phyloP scores from a whole-genome alignment of 23 red algal species.

The Gracilaria domingensis region DNA sequence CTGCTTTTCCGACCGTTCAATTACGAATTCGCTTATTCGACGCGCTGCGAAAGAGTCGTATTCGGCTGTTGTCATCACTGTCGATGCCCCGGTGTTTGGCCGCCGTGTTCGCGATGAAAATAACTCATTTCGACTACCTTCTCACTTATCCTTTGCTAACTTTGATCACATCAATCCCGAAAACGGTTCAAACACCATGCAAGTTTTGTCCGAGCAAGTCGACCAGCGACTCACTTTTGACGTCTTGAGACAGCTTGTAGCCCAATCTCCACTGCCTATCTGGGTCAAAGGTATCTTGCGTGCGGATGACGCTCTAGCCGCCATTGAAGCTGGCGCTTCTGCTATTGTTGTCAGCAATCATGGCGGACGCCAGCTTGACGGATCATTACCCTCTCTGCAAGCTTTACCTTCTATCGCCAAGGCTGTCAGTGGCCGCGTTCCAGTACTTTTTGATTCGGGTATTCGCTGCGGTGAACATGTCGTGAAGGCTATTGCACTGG shows the following conservation, averaged over 20 bases:
- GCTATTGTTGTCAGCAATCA: slow-evolving; percentile 90
- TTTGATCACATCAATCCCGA: slow-evolving; percentile 37
- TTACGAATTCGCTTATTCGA: slow-evolving; percentile 65
- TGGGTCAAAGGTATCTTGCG: slow-evolving; percentile 86
- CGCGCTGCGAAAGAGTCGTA: slow-evolving; percentile 72
- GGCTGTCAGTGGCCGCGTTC: slow-evolving; percentile 63
- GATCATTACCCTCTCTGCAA: slow-evolving; percentile 60
- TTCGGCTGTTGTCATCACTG: slow-evolving; percentile 81
- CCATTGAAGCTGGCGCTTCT: slow-evolving; percentile 67
- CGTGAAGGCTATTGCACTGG: slow-evolving; percentile 91
- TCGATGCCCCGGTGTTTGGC: slow-evolving; percentile 86
- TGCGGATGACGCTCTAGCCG: slow-evolving; percentile 74
- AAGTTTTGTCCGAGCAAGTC: slow-evolving; percentile 21
- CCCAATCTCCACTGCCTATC: slow-evolving; percentile 74
- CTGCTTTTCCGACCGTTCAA: slow-evolving; percentile 78
- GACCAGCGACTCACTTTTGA: slow-evolving; percentile 76
- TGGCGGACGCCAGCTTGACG: slow-evolving; percentile 91
- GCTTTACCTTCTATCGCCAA: slow-evolving; percentile 77
- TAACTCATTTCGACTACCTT: slow-evolving; percentile 82
- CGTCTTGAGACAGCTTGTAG: slow-evolving; percentile 68
- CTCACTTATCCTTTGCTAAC: slow-evolving; percentile 86
- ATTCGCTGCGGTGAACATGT: slow-evolving; percentile 88
- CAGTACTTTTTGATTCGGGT: slow-evolving; percentile 89
- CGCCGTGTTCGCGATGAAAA: slow-evolving; percentile 78
- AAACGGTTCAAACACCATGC: background rate